Percentiles rank a stretch among this genome's conserved stretches.
Conservation (phyloP, 345 rosid genomes). For the Cardamine resedifolia region DNA sequence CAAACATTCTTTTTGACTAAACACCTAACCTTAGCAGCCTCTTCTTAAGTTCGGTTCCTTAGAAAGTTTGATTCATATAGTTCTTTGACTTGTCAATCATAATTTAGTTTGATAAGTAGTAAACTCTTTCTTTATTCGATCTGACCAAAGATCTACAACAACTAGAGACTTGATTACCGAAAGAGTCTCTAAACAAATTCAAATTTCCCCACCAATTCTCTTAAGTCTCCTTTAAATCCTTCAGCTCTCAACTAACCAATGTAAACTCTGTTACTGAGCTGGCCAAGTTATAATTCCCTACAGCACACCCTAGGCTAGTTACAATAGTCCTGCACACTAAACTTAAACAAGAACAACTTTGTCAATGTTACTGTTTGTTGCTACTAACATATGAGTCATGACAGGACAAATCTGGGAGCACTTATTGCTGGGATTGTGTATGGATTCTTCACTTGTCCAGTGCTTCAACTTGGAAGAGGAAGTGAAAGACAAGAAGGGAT, state of each 20-base stretch:
- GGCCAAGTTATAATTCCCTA: neutral
- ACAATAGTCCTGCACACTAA: neutral
- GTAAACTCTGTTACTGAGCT: neutral
- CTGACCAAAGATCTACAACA: neutral
- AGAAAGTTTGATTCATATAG: neutral
- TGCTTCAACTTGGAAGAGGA: slow-evolving; percentile 57
- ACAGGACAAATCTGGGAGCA: slow-evolving; percentile 85
- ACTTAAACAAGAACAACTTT: slow-evolving; percentile 5
- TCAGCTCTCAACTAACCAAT: neutral
- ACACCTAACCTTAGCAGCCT: neutral
- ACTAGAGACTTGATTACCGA: neutral
- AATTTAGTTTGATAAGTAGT: too few species aligned
- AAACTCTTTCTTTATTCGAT: neutral
- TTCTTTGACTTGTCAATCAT: too few species aligned
- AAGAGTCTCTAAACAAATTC: neutral
- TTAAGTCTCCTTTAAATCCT: neutral
- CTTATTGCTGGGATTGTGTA: slow-evolving; percentile 57
- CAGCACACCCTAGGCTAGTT: neutral
- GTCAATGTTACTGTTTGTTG: neutral
- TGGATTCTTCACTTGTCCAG: slow-evolving; percentile 65
- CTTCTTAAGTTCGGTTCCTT: neutral
- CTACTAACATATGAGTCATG: slow-evolving; percentile 6
- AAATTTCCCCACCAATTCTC: neutral
- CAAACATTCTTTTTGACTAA: neutral
- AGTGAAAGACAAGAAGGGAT: slow-evolving; percentile 57